Conservation (phyloP, 345 rosid species). For the Carallia pectinifolia region DNA sequence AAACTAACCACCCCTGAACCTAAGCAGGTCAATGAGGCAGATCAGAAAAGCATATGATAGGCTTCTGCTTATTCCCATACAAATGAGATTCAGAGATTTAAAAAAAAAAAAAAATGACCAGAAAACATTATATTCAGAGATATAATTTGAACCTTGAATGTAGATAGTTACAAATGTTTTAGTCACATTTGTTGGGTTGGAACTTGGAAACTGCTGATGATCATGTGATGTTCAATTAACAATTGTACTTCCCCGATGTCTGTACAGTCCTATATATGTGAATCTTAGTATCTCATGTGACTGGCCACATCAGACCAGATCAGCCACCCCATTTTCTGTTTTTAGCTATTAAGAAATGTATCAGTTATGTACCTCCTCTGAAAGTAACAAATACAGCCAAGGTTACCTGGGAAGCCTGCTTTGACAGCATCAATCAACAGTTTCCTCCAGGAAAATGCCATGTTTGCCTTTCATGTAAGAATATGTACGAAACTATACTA, state of each 20-base stretch:
- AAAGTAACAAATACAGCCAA: constrained; percentile 15
- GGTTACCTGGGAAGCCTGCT: constrained; percentile 20
- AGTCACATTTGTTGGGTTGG: constrained; percentile 22
- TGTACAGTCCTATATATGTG: constrained; percentile 20
- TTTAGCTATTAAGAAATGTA: constrained; percentile 6
- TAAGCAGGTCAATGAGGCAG: background rate
- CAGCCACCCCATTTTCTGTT: constrained; percentile 28
- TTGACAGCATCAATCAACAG: constrained; percentile 20
- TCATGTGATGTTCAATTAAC: constrained; percentile 42
- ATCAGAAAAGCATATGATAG: constrained; percentile 7
- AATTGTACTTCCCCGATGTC: constrained; percentile 27
- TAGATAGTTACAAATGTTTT: background rate
- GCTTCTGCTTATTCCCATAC: constrained; percentile 9
- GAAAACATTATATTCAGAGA: constrained; percentile 6
- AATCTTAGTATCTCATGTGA: constrained; percentile 36
- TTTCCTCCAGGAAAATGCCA: constrained; percentile 22
- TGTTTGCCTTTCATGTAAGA: constrained; percentile 13
- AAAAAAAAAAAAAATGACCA: too few species aligned
- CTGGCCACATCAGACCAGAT: constrained; percentile 41
- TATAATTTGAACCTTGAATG: constrained; percentile 6
- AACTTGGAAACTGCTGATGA: constrained; percentile 37
- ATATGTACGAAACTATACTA: constrained; percentile 5
- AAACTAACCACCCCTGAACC: constrained; percentile 4
- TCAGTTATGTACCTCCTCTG: constrained; percentile 10
- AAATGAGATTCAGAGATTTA: too few species aligned